A percentile compares a stretch with the other conserved stretches of the same genome.
phyloP scores from a whole-genome alignment of 371 early-diverging fungal genomes.

The Conidiobolus incongruus region DNA sequence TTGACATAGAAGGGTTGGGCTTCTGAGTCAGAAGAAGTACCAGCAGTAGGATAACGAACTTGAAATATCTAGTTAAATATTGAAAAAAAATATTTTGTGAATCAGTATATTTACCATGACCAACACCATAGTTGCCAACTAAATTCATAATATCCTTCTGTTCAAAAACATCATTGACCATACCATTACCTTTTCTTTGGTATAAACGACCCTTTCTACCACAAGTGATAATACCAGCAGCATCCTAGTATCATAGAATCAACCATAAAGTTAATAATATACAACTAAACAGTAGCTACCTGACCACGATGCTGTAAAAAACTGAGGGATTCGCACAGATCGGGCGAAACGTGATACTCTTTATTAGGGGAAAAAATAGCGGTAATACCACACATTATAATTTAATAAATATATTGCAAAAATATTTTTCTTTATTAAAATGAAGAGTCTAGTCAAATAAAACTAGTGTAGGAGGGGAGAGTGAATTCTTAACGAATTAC shows the following conservation, averaged over 20 bases:
- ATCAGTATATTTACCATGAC: slow-evolving; percentile 58
- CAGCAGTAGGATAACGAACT: slow-evolving; percentile 96
- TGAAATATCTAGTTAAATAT: not conserved
- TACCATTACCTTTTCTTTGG: slow-evolving; percentile 94
- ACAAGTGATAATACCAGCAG: slow-evolving; percentile 95
- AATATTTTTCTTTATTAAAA: no score
- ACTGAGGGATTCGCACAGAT: slow-evolving; percentile 80
- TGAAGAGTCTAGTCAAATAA: no score
- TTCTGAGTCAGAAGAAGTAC: slow-evolving; percentile 77
- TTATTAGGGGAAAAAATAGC: slow-evolving; percentile 68
- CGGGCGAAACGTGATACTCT: slow-evolving; percentile 44
- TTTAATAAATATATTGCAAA: no score
- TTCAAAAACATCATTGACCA: slow-evolving; percentile 90
- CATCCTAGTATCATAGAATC: slow-evolving; percentile 45
- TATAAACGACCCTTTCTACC: slow-evolving; percentile 82
- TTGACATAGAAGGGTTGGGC: slow-evolving; percentile 98
- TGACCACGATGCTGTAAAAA: slow-evolving; percentile 94
- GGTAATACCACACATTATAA: slow-evolving; percentile 78
- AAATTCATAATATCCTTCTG: slow-evolving; percentile 47
- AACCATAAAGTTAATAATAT: not conserved
- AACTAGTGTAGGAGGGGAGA: no score
- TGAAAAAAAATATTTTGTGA: not conserved
- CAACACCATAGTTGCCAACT: slow-evolving; percentile 75
- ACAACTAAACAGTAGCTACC: slow-evolving; percentile 20
- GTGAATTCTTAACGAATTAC: no score